Base-by-base conservation (phyloP, 1,139 yeast genomes). In the Geotrichum fermentans region DNA sequence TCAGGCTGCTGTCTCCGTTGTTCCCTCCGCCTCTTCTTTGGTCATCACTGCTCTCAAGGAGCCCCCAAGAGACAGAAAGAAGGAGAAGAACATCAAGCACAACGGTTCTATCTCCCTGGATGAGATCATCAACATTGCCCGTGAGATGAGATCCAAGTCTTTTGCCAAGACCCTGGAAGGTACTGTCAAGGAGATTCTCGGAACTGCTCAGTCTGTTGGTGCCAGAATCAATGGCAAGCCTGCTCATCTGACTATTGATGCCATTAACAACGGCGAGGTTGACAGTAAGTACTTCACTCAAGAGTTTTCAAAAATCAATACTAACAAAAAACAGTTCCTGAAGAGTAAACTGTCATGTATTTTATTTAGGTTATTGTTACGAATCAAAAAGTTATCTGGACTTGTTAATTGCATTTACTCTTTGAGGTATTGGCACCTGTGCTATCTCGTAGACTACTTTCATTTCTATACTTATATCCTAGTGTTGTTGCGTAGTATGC, bases 31-130 rank as follows among this genome's bases (percentile, higher is more conserved):
- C 65, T 92, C 98, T 56, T 90, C 98, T 65, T 84, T 92, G 71
- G 97, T 92, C 73, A 92, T 92, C 77, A 88, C 96, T 73, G 99
- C 99, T 67, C 83, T 92, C 73, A 92, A 92, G 84, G 99, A 92
- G 81, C 90, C 99, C 68, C 96, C 96, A 73, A 90, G 99, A 87
- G 99, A 92, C 84, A 85, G 97, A 82, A 92, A 92, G 95, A 92
- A 92, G 95, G 98, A 92, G 74, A 92, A 92, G 94, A 90, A 94
- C 80, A 89, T 94, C 75, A 90, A 90, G 83, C 99, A 92, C 88
- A 83, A 83, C 73, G 99, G 99, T 79, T 92, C 89, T 90, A 83
- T 92, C 71, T 88, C 96, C 68, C 82, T 92, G 70, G 96, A 90
- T 69, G 97, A 92, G 79, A 86, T 92, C 76, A 82, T 79, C 74